Base-by-base conservation (phyloP, 768 basidiomycete species). In the Trametes sanguinea region DNA sequence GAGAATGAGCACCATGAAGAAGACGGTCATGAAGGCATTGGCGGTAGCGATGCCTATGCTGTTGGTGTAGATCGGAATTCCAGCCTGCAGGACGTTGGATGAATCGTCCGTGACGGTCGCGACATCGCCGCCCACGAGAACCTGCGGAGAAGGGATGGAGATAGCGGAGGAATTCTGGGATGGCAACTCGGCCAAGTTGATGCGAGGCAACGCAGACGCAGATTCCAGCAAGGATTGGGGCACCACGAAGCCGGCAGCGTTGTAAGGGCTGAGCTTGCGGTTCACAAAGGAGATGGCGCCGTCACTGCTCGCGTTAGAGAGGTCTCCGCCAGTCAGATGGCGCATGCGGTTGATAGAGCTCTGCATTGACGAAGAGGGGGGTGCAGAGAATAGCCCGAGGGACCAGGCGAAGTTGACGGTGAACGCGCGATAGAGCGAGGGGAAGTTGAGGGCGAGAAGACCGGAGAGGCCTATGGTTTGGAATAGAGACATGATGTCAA, bases 21-120 rank as follows among this genome's bases (percentile, higher is more conserved):
- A 95, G n/a, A 87, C 76, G 4, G 93, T 95, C 83, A 92, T 90
- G 76, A 93, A 97, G 6, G 89, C 89, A 75, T 97, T 95, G 57
- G 89, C 89, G 0, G 88, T 89, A 9, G 90, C 86, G 60, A 98
- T 89, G 56, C 86, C 84, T 29, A 92, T 74, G 13, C 84, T 83
- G 69, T 89, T 94, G 63, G 85, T 86, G 67, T 88, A 95, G 35
- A 91, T 88, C 4, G 94, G 92, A 27, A 96, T 75, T 22, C 94
- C 95, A 17, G 90, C 88, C 65, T 89, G 77, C 17, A 95, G 82
- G 39, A 89, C 75, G 72, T 92, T 89, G 27, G 80, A 73, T 1
- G 88, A 87, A 8, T 76, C 76, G 27, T 78, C 64, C 2, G 90
- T 90, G 50, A 91, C 87, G 2, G 85, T 84, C 62, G 85, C 83